phyloP scores from a whole-genome alignment of 176 grass and related monocot genomes.

The Lolium rigidum region DNA sequence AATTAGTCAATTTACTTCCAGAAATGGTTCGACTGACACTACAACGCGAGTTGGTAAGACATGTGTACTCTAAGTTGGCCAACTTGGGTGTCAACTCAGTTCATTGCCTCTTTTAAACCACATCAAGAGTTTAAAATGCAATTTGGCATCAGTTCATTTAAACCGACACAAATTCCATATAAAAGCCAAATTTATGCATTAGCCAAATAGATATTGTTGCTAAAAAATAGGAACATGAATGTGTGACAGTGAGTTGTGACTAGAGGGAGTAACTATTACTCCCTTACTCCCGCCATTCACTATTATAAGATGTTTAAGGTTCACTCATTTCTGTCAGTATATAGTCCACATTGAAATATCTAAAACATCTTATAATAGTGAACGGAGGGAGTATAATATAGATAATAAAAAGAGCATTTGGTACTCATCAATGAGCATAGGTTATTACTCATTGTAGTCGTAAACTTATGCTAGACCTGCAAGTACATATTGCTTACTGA shows the following conservation, averaged over 20 bases:
- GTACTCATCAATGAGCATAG: constrained; percentile 15
- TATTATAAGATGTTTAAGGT: no score
- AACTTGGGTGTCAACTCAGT: constrained; percentile 13
- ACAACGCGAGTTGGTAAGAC: not conserved
- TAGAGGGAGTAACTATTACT: constrained; percentile 5
- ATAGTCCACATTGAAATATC: no score
- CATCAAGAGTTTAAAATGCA: constrained; percentile 13
- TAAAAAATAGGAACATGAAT: constrained; percentile 21
- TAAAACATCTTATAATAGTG: no score
- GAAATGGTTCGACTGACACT: not conserved
- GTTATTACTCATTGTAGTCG: constrained; percentile 22
- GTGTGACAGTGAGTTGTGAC: not conserved
- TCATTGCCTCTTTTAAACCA: constrained; percentile 19
- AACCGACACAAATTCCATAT: not conserved
- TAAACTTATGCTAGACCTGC: constrained; percentile 31
- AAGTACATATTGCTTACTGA: constrained; percentile 46
- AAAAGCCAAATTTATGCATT: constrained; percentile 9
- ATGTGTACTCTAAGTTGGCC: not conserved
- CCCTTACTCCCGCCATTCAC: no score
- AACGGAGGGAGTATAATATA: no score
- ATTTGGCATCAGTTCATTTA: constrained; percentile 10
- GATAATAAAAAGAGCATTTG: constrained; percentile 17
- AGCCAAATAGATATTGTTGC: not conserved
- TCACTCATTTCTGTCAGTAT: no score
- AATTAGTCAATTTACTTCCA: not conserved